Evolutionary conservation across 2,329 filamentous ascomycete species (phyloP).

Genomic region (Cytospora chrysosperma): DNA sequence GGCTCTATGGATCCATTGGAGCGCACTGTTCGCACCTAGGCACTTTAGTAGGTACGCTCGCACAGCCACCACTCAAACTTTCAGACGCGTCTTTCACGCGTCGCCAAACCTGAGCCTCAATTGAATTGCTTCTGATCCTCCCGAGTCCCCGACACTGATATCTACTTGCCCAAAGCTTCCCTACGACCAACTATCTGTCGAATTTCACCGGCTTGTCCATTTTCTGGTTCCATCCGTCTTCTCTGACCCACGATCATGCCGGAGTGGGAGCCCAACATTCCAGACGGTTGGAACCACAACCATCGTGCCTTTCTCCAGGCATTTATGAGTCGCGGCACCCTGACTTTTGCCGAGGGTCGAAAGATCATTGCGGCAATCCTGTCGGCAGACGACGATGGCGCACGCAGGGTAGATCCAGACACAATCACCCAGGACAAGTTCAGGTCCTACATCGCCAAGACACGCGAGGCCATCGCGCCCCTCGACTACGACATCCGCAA

Average conservation of each 20-base stretch:
- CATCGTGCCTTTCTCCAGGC: constrained; percentile 91
- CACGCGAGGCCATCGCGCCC: constrained; percentile 70
- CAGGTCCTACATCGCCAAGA: constrained; percentile 63
- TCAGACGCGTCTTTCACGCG: neutral
- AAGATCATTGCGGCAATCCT: constrained; percentile 75
- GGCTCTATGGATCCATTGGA: no score
- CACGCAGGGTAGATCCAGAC: constrained; percentile 48
- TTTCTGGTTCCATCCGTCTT: neutral
- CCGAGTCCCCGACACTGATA: neutral
- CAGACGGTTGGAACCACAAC: constrained; percentile 51
- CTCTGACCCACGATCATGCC: neutral
- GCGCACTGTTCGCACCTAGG: no score
- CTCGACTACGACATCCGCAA: constrained; percentile 88
- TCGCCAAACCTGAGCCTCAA: neutral
- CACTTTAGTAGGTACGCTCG: no score
- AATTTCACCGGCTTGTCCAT: neutral
- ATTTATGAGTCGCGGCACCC: constrained; percentile 72
- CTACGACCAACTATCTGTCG: neutral
- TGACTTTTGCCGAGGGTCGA: constrained; percentile 73
- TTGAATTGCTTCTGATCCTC: neutral
- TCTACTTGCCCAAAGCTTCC: neutral
- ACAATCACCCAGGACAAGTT: constrained; percentile 71
- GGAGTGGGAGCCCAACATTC: constrained; percentile 36
- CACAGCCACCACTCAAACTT: neutral
- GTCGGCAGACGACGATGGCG: constrained; percentile 47